Percentiles rank a stretch among this genome's conserved stretches.
phyloP scores from a whole-genome alignment of 2,329 filamentous ascomycete species.

The Calonectria pteridis region DNA sequence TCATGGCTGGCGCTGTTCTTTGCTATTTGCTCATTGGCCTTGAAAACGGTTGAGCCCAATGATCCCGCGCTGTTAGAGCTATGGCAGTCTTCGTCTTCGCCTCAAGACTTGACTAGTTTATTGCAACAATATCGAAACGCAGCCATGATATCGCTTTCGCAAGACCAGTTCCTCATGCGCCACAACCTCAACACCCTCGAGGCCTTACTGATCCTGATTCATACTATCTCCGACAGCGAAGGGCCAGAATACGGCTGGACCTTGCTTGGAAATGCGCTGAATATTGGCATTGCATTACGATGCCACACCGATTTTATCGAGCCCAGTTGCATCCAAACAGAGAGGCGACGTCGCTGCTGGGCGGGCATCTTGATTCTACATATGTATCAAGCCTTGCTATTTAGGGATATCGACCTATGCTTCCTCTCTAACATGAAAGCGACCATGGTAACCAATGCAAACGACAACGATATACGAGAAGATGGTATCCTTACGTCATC shows the following conservation, averaged over 20 bases:
- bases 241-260: conserved; percentile 31
- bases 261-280: conserved; percentile 32
- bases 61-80: conserved; percentile 25
- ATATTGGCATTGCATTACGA: conserved; percentile 27
- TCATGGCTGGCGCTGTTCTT: conserved; percentile 36
- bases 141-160: conserved; percentile 26
- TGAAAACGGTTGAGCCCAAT: conserved; percentile 20
- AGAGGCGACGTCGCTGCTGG: conserved; percentile 36
- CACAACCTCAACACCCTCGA: conserved; percentile 34
- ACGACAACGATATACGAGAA: conserved; percentile 25
- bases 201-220: conserved; percentile 24
- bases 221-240: conserved; percentile 28
- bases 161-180: conserved; percentile 31
- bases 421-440: conserved; percentile 26
- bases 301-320: conserved; percentile 24
- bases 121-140: conserved; percentile 20
- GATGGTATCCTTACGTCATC: background rate
- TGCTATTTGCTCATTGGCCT: conserved; percentile 28
- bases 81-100: background rate
- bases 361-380: conserved; percentile 33
- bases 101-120: background rate
- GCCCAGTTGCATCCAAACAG: conserved; percentile 17
- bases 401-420: conserved; percentile 29
- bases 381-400: conserved; percentile 31
- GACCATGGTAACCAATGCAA: conserved; percentile 16